Conservation (phyloP, 257 asterid genomes). For the Penstemon eatonii region DNA sequence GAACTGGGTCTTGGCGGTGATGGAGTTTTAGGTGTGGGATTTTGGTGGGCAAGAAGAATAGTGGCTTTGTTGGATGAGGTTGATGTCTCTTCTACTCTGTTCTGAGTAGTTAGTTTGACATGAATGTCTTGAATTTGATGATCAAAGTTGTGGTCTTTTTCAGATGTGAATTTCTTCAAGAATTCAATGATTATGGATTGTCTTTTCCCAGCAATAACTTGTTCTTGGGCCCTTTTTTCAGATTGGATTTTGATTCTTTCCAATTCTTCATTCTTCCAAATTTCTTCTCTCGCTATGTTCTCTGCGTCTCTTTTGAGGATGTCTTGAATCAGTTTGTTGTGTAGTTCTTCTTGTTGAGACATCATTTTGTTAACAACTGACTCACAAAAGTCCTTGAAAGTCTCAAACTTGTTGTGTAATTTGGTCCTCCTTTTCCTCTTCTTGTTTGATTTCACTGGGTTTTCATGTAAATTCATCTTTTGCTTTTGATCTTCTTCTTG, state of each 20-base stretch:
- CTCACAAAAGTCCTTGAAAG: slow-evolving; percentile 53
- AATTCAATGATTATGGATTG: slow-evolving; percentile 54
- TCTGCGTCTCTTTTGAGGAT: slow-evolving; percentile 59
- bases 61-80: slow-evolving; percentile 5
- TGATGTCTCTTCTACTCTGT: slow-evolving; percentile 21
- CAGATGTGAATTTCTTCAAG: slow-evolving; percentile 44
- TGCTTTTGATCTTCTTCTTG: neutral
- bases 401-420: slow-evolving; percentile 49
- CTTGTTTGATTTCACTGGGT: slow-evolving; percentile 12
- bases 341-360: slow-evolving; percentile 64
- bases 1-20: neutral
- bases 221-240: slow-evolving; percentile 51
- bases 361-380: slow-evolving; percentile 53
- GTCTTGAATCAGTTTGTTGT: slow-evolving; percentile 50
- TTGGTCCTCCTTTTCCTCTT: slow-evolving; percentile 49
- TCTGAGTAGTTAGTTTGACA: neutral
- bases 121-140: slow-evolving; percentile 20
- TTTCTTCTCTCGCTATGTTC: slow-evolving; percentile 52
- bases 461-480: slow-evolving; percentile 23
- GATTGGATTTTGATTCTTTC: slow-evolving; percentile 42
- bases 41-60: slow-evolving; percentile 17
- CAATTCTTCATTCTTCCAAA: slow-evolving; percentile 57
- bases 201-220: slow-evolving; percentile 46
- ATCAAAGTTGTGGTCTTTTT: slow-evolving; percentile 28
- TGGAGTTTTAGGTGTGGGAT: slow-evolving; percentile 28